Conservation (phyloP, 345 rosid species). For the Pugionium dolabratum region DNA sequence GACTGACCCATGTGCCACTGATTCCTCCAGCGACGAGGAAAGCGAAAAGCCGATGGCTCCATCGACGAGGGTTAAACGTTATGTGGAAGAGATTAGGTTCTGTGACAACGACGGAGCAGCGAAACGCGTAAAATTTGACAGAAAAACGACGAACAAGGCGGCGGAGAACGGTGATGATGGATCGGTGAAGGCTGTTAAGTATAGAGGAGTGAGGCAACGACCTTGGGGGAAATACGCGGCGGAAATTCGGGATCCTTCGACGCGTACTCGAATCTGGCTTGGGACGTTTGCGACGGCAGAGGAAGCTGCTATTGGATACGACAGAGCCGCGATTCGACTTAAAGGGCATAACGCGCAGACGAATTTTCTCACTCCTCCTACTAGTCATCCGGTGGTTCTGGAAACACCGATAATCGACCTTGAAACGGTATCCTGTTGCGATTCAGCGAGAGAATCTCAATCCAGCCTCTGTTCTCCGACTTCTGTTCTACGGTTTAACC, state of each 20-base stretch:
- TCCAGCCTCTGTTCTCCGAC: slow-evolving; percentile 61
- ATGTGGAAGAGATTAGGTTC: slow-evolving; percentile 58
- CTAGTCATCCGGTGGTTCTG: slow-evolving; percentile 18
- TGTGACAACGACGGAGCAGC: slow-evolving; percentile 24
- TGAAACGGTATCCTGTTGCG: slow-evolving; percentile 46
- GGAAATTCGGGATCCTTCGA: slow-evolving; percentile 73
- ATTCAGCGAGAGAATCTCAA: slow-evolving; percentile 55
- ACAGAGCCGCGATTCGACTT: slow-evolving; percentile 60
- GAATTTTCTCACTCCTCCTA: slow-evolving; percentile 56
- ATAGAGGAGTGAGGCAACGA: slow-evolving; percentile 67
- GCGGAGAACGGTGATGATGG: not conserved
- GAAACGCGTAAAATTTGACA: slow-evolving; percentile 14
- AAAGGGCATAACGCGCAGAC: slow-evolving; percentile 64
- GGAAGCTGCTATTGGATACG: slow-evolving; percentile 78
- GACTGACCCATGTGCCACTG: slow-evolving; percentile 71
- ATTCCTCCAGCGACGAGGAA: slow-evolving; percentile 62
- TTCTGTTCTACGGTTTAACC: slow-evolving; percentile 67
- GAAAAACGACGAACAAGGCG: slow-evolving; percentile 20
- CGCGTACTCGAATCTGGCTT: slow-evolving; percentile 56
- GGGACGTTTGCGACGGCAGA: slow-evolving; percentile 74
- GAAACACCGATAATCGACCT: slow-evolving; percentile 34
- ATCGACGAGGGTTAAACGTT: slow-evolving; percentile 49
- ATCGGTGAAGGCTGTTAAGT: slow-evolving; percentile 40
- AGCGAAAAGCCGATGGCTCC: slow-evolving; percentile 22
- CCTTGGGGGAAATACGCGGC: slow-evolving; percentile 87